A percentile compares a stretch with the other conserved stretches of the same genome.
Conservation (phyloP, 805 yeast species). For the Brettanomyces sp. region DNA sequence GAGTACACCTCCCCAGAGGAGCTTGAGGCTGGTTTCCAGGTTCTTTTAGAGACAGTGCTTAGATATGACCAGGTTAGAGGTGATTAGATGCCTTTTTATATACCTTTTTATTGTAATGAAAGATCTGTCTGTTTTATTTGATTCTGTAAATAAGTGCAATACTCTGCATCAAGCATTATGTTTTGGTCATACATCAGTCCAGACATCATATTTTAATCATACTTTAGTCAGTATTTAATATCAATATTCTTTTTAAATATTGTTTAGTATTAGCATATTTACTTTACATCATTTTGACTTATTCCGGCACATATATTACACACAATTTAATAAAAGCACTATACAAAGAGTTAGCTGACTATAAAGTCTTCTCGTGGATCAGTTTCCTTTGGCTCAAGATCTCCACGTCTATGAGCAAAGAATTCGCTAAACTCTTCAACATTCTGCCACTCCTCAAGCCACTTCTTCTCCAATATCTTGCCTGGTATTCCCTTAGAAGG, state of each 20-base stretch:
- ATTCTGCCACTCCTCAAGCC: constrained; percentile 55
- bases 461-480: constrained; percentile 40
- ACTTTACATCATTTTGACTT: too few relatives aligned
- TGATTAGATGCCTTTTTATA: background rate
- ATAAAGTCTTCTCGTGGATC: constrained; percentile 2
- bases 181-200: too few relatives aligned
- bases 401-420: constrained; percentile 6
- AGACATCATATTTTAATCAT: too few relatives aligned
- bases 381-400: background rate
- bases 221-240: too few relatives aligned
- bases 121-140: too few relatives aligned
- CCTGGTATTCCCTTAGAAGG: constrained; percentile 41
- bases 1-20: constrained; percentile 59
- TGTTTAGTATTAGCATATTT: too few relatives aligned
- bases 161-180: too few relatives aligned
- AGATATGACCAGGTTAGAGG: constrained; percentile 10
- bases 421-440: constrained; percentile 51
- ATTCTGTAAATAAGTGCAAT: too few relatives aligned
- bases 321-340: background rate
- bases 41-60: constrained; percentile 39
- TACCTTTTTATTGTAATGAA: too few relatives aligned
- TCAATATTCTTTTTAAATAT: too few relatives aligned
- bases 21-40: constrained; percentile 47
- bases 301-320: too few relatives aligned
- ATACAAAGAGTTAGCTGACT: background rate